Percentiles rank a stretch among this genome's conserved stretches.
These are phyloP conservation scores for Leishmania lainsoni DNA, from an alignment of 208 protist species.

Conservation along the genomic window DNA sequence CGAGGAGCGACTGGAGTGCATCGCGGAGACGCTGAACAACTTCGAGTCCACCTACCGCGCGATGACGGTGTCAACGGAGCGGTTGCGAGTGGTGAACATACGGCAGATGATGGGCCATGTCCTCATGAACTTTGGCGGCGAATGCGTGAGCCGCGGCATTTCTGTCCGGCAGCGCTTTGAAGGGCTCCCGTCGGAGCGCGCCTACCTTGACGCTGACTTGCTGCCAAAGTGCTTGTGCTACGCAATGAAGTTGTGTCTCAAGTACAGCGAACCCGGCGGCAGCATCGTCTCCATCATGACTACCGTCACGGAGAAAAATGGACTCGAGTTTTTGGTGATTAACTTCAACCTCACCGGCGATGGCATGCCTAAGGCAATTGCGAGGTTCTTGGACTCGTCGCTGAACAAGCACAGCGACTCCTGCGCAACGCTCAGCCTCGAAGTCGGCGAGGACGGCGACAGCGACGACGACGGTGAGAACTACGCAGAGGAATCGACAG, in stretches of 20 bases:
- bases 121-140: conserved; percentile 82
- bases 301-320: conserved; percentile 66
- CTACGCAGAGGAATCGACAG: conserved; percentile 6
- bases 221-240: conserved; percentile 82
- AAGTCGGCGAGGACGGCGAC: conserved; percentile 6
- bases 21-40: conserved; percentile 61
- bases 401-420: conserved; percentile 21
- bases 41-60: conserved; percentile 77
- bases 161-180: conserved; percentile 79
- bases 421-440: conserved; percentile 8
- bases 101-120: conserved; percentile 83
- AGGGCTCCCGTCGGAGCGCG: conserved; percentile 54
- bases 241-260: conserved; percentile 61
- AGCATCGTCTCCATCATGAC: conserved; percentile 63
- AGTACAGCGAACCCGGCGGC: conserved; percentile 23
- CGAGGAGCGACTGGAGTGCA: conserved; percentile 62
- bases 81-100: conserved; percentile 77
- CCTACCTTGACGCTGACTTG: conserved; percentile 65
- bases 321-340: conserved; percentile 83
- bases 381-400: conserved; percentile 41
- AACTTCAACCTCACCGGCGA: conserved; percentile 72
- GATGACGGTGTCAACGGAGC: conserved; percentile 71
- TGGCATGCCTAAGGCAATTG: conserved; percentile 52
- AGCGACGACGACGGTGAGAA: conserved; percentile 22
- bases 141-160: conserved; percentile 64